These are phyloP conservation scores for Trichoderma pleuroti DNA, from an alignment of 2,329 filamentous ascomycete genomes.

Conservation along the genomic window DNA sequence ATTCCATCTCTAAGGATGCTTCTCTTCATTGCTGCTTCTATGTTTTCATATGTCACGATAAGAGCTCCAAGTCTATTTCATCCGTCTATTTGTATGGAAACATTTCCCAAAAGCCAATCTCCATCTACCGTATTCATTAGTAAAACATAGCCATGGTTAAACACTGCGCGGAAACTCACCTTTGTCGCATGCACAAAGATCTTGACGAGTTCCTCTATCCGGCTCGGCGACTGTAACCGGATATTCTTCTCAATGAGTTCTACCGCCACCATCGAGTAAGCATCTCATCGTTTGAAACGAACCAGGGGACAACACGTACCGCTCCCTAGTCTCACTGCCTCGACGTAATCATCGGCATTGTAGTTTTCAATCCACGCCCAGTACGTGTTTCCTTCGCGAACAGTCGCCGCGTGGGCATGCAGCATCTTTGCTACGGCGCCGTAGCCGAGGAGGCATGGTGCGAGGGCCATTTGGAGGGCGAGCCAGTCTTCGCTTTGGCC, in stretches of 20 bases:
- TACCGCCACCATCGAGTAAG: conserved; percentile 29
- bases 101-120: conserved; percentile 55
- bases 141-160: not conserved
- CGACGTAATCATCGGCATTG: conserved; percentile 71
- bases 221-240: conserved; percentile 64
- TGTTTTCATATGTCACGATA: not conserved
- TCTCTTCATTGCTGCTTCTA: not conserved
- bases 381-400: conserved; percentile 66
- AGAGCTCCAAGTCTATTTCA: not conserved
- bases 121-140: conserved; percentile 39
- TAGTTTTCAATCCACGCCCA: conserved; percentile 94
- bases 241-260: conserved; percentile 74
- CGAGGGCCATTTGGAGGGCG: conserved; percentile 76
- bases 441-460: conserved; percentile 89
- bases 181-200: conserved; percentile 88
- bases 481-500: conserved; percentile 86
- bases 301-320: conserved; percentile 46
- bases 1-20: not conserved
- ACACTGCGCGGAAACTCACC: conserved; percentile 43
- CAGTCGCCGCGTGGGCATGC: conserved; percentile 58
- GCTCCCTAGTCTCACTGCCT: conserved; percentile 66
- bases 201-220: conserved; percentile 76
- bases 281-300: not conserved
- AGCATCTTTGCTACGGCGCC: conserved; percentile 72
- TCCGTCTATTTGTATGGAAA: conserved; percentile 37